Evolutionary conservation across 2,329 filamentous ascomycete genomes (phyloP), one percentile per base, ranked within the genome.

Genomic region (Trichoderma koningii): DNA sequence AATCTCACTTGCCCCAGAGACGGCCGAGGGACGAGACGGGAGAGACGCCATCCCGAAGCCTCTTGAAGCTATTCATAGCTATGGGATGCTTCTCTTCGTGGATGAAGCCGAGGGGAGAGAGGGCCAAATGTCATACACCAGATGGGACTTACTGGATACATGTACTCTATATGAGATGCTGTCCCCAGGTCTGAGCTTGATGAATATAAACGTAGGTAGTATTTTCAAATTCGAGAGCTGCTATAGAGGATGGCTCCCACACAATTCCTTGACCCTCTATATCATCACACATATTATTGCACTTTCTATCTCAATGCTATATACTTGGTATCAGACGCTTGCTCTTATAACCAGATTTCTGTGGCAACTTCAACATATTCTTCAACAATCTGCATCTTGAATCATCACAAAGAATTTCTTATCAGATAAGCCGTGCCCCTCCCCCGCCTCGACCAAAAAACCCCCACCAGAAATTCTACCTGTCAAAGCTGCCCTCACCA

Each of bases 351-450:
- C 21, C 3, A 23, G 21, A 10, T 10, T 10, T 9, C 30, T 10
- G 10, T 2, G 7, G 7, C 9, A 34, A 34, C 30, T 21, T 23
- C 21, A 23, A 23, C 21, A 2, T 23, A 23, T 23, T 30, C 30
- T 51, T 51, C 23, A 30, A 51, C 23, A n/a, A 30, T 30, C 10
- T 52, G 17, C 50, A 53, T 21, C 12, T 55, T 17, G 21, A 9
- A n/a, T 41, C 10, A 7, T 48, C 23, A 21, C 2, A 3, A 23
- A 52, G 59, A 56, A 52, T 38, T 45, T 21, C 55, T 64, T 64
- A 64, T 59, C 62, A 52, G 53, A 64, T 64, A 57, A 64, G 53
- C 30, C 19, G 4, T 57, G 62, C 62, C 55, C 53, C 62, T 59
- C 62, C 62, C 62, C 62, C 62, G 53, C 62, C 38, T 59, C 62